phyloP scores from a whole-genome alignment of 805 yeast genomes.

The Priceomyces haplophilus region DNA sequence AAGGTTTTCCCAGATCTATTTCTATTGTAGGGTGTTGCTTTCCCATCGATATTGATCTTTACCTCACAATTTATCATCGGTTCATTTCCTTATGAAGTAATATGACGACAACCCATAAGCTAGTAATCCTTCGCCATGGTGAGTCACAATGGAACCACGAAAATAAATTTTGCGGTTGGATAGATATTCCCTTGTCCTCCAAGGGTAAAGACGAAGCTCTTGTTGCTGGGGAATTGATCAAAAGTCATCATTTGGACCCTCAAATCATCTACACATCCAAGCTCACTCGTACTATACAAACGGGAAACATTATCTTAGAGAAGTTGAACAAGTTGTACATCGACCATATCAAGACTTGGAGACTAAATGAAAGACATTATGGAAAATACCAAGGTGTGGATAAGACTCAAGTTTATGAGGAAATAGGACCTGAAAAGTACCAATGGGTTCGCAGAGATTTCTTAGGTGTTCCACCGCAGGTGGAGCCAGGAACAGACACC shows the following conservation, averaged over 20 bases:
- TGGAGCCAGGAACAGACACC: constrained; percentile 17
- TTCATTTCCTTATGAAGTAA: neutral
- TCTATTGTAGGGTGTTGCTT: too few relatives aligned
- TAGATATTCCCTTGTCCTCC: constrained; percentile 37
- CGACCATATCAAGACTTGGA: constrained; percentile 39
- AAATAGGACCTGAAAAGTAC: constrained; percentile 36
- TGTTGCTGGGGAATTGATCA: constrained; percentile 36
- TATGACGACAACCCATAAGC: constrained; percentile 23
- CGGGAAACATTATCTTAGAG: constrained; percentile 38
- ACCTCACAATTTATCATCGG: too few relatives aligned
- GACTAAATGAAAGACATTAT: constrained; percentile 44
- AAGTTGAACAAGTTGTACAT: constrained; percentile 31
- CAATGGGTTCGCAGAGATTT: constrained; percentile 37
- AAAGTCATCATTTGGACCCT: constrained; percentile 25
- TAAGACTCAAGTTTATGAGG: constrained; percentile 33
- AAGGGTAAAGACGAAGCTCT: constrained; percentile 39
- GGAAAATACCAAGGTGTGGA: constrained; percentile 42
- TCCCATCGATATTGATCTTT: too few relatives aligned
- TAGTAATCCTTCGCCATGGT: constrained; percentile 44
- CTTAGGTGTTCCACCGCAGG: constrained; percentile 34
- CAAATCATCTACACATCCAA: constrained; percentile 38
- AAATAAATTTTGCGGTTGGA: constrained; percentile 46
- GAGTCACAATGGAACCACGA: constrained; percentile 44
- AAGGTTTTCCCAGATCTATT: neutral
- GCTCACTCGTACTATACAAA: constrained; percentile 38